Conservation (phyloP, 129 eudicot species). For the Lactuca saligna region DNA sequence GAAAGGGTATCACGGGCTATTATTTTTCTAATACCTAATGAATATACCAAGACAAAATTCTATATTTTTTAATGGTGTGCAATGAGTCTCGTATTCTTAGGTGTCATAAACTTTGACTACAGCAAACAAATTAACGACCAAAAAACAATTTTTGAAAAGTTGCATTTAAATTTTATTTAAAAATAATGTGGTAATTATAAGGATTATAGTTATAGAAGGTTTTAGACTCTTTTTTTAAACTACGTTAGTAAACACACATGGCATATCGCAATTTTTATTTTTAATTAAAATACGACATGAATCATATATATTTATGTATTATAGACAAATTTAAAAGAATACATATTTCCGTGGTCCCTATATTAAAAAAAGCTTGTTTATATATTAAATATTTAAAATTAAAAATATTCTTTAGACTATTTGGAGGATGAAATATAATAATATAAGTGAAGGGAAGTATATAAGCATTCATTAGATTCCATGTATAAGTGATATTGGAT, state of each 20-base stretch:
- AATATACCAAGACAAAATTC: not conserved
- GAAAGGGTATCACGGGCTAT: not conserved
- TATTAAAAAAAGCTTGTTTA: too few species aligned
- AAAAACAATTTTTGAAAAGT: too few species aligned
- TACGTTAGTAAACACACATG: too few species aligned
- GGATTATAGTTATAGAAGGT: too few species aligned
- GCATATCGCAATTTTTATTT: too few species aligned
- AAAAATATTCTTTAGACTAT: not conserved
- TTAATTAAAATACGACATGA: too few species aligned
- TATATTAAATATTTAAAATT: not conserved
- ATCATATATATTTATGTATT: too few species aligned
- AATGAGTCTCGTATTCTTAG: not conserved
- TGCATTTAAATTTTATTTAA: too few species aligned
- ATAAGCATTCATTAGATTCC: constrained; percentile 25
- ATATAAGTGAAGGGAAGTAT: constrained; percentile 14
- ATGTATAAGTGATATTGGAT: constrained; percentile 18
- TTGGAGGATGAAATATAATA: not conserved
- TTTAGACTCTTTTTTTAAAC: too few species aligned
- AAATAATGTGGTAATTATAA: too few species aligned
- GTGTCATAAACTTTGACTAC: not conserved
- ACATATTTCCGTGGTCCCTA: not conserved
- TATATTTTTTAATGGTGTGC: not conserved
- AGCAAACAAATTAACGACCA: not conserved
- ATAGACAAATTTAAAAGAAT: not conserved
- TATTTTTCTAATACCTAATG: not conserved